These are phyloP conservation scores for Didymella pomorum DNA, from an alignment of 2,329 filamentous ascomycete genomes.

Conservation along the genomic window DNA sequence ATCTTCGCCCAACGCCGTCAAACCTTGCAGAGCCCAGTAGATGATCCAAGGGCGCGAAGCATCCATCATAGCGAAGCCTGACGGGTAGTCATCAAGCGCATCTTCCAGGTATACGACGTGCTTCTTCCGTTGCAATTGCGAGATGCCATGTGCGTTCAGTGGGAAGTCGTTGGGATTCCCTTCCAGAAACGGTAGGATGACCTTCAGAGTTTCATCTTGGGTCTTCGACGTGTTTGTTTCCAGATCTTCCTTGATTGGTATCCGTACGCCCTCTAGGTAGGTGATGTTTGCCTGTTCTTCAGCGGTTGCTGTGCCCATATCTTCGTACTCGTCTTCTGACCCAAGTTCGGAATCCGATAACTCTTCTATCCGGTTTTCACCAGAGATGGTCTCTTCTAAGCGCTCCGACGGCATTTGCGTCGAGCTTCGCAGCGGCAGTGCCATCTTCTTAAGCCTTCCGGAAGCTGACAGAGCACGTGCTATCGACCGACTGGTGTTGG, in stretches of 20 bases:
- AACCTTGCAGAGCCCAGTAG: slow-evolving; percentile 85
- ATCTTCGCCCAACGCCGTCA: slow-evolving; percentile 81
- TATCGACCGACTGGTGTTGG: slow-evolving; percentile 24
- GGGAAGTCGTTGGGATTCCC: slow-evolving; percentile 59
- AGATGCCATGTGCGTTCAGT: slow-evolving; percentile 76
- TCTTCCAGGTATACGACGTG: slow-evolving; percentile 69
- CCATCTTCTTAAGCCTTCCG: slow-evolving; percentile 34
- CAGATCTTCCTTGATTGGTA: slow-evolving; percentile 71
- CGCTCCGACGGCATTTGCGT: slow-evolving; percentile 34
- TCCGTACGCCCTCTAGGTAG: slow-evolving; percentile 41
- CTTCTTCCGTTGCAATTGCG: slow-evolving; percentile 70
- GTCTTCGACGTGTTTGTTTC: slow-evolving; percentile 71
- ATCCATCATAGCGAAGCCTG: slow-evolving; percentile 76
- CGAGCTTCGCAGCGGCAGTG: slow-evolving; percentile 31
- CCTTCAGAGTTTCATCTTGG: slow-evolving; percentile 73
- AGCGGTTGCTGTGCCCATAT: slow-evolving; percentile 41
- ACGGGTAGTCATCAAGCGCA: slow-evolving; percentile 68
- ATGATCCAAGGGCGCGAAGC: slow-evolving; percentile 91
- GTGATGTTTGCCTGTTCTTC: slow-evolving; percentile 42
- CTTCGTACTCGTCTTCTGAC: slow-evolving; percentile 46
- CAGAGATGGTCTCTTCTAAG: slow-evolving; percentile 39
- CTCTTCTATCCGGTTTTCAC: slow-evolving; percentile 45
- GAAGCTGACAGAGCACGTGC: slow-evolving; percentile 16
- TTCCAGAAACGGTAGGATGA: slow-evolving; percentile 73
- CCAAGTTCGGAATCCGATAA: slow-evolving; percentile 41